Evolutionary conservation across 176 grass and related monocot genomes (phyloP).

Genomic region (Cocos nucifera): DNA sequence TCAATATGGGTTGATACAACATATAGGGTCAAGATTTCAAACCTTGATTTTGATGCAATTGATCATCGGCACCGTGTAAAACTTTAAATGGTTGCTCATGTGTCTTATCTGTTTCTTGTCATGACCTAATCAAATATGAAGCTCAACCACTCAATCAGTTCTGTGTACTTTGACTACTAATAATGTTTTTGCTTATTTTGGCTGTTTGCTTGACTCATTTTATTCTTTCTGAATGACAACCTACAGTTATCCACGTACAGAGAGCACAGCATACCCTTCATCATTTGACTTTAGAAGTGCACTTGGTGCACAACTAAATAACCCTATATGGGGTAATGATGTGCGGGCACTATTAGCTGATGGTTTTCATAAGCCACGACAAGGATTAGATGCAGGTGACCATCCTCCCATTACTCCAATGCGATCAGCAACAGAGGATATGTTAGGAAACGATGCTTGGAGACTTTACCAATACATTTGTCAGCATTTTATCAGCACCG

Average conservation of each 20-base stretch:
- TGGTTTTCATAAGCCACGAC: constrained; percentile 68
- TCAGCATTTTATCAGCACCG: constrained; percentile 85
- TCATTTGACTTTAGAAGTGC: constrained; percentile 89
- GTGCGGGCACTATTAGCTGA: constrained; percentile 50
- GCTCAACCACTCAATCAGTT: too few relatives aligned
- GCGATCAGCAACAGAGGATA: constrained; percentile 68
- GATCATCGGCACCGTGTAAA: too few relatives aligned
- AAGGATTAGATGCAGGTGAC: constrained; percentile 86
- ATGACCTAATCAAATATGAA: too few relatives aligned
- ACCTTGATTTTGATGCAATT: too few relatives aligned
- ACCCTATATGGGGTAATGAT: constrained; percentile 71
- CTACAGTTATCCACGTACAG: constrained; percentile 84
- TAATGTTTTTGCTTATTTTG: too few relatives aligned
- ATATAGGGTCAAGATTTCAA: too few relatives aligned
- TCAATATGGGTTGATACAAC: too few relatives aligned
- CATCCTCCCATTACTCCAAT: constrained; percentile 96
- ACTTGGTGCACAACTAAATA: constrained; percentile 52
- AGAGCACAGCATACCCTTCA: constrained; percentile 81
- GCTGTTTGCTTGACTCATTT: too few relatives aligned
- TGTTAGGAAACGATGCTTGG: constrained; percentile 86
- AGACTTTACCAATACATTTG: constrained; percentile 90
- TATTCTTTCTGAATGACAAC: background rate
- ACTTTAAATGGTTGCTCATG: too few relatives aligned
- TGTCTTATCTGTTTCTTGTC: too few relatives aligned
- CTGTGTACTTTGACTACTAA: too few relatives aligned